Percentiles rank a stretch among this genome's conserved stretches.
phyloP scores from a whole-genome alignment of 2,329 filamentous ascomycete species.

The Hymenoscyphus fructigenus region DNA sequence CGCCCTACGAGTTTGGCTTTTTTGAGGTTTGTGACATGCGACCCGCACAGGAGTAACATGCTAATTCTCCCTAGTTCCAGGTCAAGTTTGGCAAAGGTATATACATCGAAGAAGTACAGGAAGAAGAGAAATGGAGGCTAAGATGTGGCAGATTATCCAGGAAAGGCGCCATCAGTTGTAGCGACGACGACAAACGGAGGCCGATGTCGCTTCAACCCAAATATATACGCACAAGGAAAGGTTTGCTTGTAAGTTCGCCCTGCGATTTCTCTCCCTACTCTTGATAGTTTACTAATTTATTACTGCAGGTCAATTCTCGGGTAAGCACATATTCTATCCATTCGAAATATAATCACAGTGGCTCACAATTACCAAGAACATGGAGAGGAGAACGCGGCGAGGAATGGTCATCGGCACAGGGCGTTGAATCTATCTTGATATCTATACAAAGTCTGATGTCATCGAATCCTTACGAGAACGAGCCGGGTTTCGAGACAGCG shows the following conservation, averaged over 20 bases:
- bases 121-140: neutral
- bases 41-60: slow-evolving; percentile 6
- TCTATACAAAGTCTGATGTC: slow-evolving; percentile 98
- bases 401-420: slow-evolving; percentile 95
- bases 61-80: slow-evolving; percentile 57
- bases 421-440: slow-evolving; percentile 87
- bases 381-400: slow-evolving; percentile 90
- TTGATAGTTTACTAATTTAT: slow-evolving; percentile 23
- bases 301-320: slow-evolving; percentile 78
- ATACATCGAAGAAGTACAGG: neutral
- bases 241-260: slow-evolving; percentile 76
- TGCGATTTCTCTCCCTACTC: neutral
- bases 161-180: slow-evolving; percentile 59
- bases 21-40: slow-evolving; percentile 68
- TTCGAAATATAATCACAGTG: neutral
- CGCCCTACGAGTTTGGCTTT: slow-evolving; percentile 95
- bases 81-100: slow-evolving; percentile 75
- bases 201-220: slow-evolving; percentile 88
- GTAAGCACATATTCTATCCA: slow-evolving; percentile 46
- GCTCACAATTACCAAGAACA: slow-evolving; percentile 58
- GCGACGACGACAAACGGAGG: slow-evolving; percentile 87
- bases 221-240: slow-evolving; percentile 89
- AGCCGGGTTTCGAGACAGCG: slow-evolving; percentile 85
- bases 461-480: slow-evolving; percentile 89
- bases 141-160: slow-evolving; percentile 71